Conservation (phyloP, 2,329 filamentous ascomycete species). For the Stachybotrys chartarum region DNA sequence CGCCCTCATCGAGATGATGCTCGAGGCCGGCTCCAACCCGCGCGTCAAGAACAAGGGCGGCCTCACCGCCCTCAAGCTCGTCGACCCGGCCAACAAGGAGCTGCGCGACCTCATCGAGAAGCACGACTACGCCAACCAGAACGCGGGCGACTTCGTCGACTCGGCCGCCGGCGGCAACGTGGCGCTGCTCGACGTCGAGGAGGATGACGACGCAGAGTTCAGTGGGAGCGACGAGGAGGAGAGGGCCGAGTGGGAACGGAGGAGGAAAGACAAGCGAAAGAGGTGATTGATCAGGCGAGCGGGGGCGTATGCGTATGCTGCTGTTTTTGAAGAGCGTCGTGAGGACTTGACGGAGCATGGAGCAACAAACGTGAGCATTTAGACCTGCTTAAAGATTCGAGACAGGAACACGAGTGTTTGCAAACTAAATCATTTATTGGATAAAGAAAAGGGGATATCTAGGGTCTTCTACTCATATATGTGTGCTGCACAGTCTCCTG, state of each 20-base stretch:
- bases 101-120: constrained; percentile 58
- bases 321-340: neutral
- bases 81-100: constrained; percentile 61
- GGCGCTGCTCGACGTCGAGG: constrained; percentile 18
- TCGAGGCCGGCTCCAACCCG: constrained; percentile 64
- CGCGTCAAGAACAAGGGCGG: constrained; percentile 63
- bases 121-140: constrained; percentile 59
- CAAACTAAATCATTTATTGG: neutral
- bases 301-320: neutral
- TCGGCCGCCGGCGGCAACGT: constrained; percentile 16
- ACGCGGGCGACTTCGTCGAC: constrained; percentile 50
- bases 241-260: constrained; percentile 53
- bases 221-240: constrained; percentile 60
- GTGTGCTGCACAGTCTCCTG: neutral
- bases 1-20: constrained; percentile 68
- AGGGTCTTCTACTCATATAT: neutral
- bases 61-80: constrained; percentile 63
- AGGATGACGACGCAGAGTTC: constrained; percentile 52
- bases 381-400: neutral
- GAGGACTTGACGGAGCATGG: neutral
- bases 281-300: constrained; percentile 3
- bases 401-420: neutral
- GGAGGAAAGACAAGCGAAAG: constrained; percentile 32
- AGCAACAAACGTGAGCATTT: neutral
- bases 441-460: neutral